A percentile compares a stretch with the other conserved stretches of the same genome.
Conservation (phyloP, 2,329 filamentous ascomycete species). For the Beauveria bassiana region DNA sequence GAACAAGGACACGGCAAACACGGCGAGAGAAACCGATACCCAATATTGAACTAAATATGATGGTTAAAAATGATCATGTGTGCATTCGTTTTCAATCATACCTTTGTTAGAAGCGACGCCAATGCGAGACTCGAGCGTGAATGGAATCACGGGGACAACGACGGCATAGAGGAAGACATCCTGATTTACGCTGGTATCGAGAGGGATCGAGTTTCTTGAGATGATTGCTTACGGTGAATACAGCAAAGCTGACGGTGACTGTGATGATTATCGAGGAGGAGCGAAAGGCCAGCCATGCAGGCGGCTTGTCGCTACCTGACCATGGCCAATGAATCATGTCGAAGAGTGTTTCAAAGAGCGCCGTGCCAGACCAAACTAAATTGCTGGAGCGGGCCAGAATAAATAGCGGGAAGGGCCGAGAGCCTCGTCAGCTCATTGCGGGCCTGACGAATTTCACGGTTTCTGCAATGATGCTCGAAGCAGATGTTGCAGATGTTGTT, state of each 20-base stretch:
- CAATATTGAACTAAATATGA: constrained; percentile 23
- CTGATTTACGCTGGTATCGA: constrained; percentile 16
- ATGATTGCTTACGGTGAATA: constrained; percentile 24
- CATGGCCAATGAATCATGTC: constrained; percentile 16
- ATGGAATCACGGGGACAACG: constrained; percentile 27
- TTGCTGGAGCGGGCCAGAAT: background rate
- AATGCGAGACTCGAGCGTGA: constrained; percentile 21
- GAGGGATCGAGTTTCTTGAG: background rate
- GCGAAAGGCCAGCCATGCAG: constrained; percentile 21
- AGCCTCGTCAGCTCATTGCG: background rate
- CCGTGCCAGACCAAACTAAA: background rate
- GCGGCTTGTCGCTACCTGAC: constrained; percentile 17
- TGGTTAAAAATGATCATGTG: background rate
- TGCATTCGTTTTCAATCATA: background rate
- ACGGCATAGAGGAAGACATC: constrained; percentile 29
- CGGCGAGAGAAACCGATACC: constrained; percentile 28
- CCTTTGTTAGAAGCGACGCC: constrained; percentile 18
- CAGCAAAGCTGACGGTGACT: constrained; percentile 24
- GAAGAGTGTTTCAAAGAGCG: constrained; percentile 1
- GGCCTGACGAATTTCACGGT: background rate
- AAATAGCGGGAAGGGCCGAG: background rate
- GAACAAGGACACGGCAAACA: constrained; percentile 25
- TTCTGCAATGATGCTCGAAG: background rate
- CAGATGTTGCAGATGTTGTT: background rate
- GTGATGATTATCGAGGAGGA: constrained; percentile 26